These are phyloP conservation scores for Rhodofomes roseus DNA, from an alignment of 1,284 basidiomycete species.

Conservation along the genomic window DNA sequence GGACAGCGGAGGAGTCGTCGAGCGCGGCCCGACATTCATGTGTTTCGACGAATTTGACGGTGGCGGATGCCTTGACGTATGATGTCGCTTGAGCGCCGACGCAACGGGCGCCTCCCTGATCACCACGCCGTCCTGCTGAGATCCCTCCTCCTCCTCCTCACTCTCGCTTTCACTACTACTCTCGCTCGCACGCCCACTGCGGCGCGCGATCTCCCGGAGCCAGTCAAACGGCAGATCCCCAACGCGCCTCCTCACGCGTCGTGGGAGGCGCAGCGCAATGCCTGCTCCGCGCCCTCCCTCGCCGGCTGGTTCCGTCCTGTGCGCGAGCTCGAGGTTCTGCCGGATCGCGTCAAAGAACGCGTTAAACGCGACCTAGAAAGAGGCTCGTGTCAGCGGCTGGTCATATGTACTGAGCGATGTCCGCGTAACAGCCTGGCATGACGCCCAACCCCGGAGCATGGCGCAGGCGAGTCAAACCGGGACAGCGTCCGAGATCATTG, in stretches of 20 bases:
- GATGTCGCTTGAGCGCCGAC: not conserved
- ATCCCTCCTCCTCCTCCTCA: conserved; percentile 7
- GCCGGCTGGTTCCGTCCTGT: conserved; percentile 51
- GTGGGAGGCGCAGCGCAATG: conserved; percentile 73
- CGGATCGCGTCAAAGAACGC: conserved; percentile 96
- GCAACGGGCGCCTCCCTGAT: conserved; percentile 4
- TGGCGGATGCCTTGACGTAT: conserved; percentile 1
- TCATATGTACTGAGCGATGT: not conserved
- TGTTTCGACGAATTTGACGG: not conserved
- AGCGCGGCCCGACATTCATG: conserved; percentile 4
- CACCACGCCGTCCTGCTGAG: conserved; percentile 12
- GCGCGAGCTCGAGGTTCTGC: conserved; percentile 88
- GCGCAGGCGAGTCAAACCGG: not conserved
- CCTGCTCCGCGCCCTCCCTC: conserved; percentile 69
- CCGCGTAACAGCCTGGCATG: no score
- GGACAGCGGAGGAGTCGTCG: conserved; percentile 10
- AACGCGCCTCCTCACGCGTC: conserved; percentile 57
- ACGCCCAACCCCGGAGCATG: not conserved
- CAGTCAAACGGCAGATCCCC: conserved; percentile 80
- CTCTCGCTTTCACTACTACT: conserved; percentile 16
- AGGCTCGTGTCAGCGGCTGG: not conserved
- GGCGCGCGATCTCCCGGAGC: conserved; percentile 69
- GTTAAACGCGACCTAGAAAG: conserved; percentile 52
- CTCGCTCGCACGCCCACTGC: conserved; percentile 33
- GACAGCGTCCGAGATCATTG: not conserved